Percentiles rank a stretch among this genome's conserved stretches.
Conservation (phyloP, 345 rosid species). For the Euphorbia peplus region DNA sequence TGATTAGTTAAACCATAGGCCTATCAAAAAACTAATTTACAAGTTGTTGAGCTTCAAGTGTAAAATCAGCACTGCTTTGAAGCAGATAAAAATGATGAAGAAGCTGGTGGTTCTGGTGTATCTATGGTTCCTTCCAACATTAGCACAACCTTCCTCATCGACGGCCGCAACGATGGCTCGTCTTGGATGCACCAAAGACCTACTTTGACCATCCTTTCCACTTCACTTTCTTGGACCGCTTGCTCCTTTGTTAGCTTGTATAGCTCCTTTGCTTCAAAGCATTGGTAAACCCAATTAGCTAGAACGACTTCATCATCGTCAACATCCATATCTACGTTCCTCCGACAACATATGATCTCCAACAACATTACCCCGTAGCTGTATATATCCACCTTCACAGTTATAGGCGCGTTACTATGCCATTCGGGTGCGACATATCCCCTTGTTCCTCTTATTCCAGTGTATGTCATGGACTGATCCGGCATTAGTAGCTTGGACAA, state of each 20-base stretch:
- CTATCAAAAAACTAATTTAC: too few relatives aligned
- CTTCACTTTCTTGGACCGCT: neutral
- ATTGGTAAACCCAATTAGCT: slow-evolving; percentile 18
- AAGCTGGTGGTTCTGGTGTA: slow-evolving; percentile 11
- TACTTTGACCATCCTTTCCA: slow-evolving; percentile 15
- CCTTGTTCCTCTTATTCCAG: slow-evolving; percentile 8
- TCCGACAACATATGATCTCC: slow-evolving; percentile 28
- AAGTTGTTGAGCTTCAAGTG: too few relatives aligned
- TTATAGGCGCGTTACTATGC: slow-evolving; percentile 10
- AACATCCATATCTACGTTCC: slow-evolving; percentile 9
- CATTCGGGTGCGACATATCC: slow-evolving; percentile 29
- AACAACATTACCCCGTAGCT: slow-evolving; percentile 32
- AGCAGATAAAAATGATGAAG: neutral
- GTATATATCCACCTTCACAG: slow-evolving; percentile 23
- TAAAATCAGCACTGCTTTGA: neutral
- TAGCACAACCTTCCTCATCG: slow-evolving; percentile 11
- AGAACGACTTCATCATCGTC: slow-evolving; percentile 22
- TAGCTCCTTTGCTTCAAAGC: slow-evolving; percentile 17
- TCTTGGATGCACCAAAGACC: slow-evolving; percentile 18
- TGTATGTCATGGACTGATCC: slow-evolving; percentile 13
- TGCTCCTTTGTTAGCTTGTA: slow-evolving; percentile 17
- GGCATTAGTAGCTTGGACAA: slow-evolving; percentile 27
- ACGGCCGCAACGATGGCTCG: slow-evolving; percentile 11
- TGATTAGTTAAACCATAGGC: too few relatives aligned
- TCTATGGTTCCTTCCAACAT: slow-evolving; percentile 11